A percentile compares a stretch with the other conserved stretches of the same genome.
phyloP scores from a whole-genome alignment of 345 rosid genomes.

The Carallia pectinifolia region DNA sequence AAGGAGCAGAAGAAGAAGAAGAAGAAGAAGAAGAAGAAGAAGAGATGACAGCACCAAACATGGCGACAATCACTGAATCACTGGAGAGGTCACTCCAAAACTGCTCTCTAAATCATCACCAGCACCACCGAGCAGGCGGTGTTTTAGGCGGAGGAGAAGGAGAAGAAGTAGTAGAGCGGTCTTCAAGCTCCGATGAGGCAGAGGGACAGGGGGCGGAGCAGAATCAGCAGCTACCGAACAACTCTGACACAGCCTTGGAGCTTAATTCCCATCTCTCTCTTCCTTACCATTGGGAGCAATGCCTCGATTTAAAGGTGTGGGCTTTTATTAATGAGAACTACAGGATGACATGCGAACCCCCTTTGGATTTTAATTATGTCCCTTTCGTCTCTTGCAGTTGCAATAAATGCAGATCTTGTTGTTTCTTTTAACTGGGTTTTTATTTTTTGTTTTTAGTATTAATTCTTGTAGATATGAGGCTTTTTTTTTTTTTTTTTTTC shows the following conservation, averaged over 20 bases:
- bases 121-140: constrained; percentile 23
- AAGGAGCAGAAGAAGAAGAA: too few species aligned
- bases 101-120: constrained; percentile 57
- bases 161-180: constrained; percentile 23
- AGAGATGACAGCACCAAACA: constrained; percentile 65
- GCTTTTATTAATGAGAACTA: neutral
- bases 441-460: constrained; percentile 11
- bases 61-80: constrained; percentile 62
- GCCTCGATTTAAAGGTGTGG: constrained; percentile 87
- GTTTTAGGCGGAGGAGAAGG: constrained; percentile 15
- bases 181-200: constrained; percentile 43
- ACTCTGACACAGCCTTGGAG: constrained; percentile 51
- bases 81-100: constrained; percentile 69
- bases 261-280: constrained; percentile 70
- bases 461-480: neutral
- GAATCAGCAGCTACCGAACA: constrained; percentile 25
- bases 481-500: too few species aligned
- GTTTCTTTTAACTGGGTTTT: constrained; percentile 6
- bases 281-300: constrained; percentile 87
- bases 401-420: constrained; percentile 67
- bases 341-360: neutral
- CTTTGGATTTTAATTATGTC: constrained; percentile 22
- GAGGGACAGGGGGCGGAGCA: constrained; percentile 10
- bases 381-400: constrained; percentile 33
- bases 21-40: too few species aligned